phyloP scores from a whole-genome alignment of 768 basidiomycete genomes.

The Melanogaster broomeanus region DNA sequence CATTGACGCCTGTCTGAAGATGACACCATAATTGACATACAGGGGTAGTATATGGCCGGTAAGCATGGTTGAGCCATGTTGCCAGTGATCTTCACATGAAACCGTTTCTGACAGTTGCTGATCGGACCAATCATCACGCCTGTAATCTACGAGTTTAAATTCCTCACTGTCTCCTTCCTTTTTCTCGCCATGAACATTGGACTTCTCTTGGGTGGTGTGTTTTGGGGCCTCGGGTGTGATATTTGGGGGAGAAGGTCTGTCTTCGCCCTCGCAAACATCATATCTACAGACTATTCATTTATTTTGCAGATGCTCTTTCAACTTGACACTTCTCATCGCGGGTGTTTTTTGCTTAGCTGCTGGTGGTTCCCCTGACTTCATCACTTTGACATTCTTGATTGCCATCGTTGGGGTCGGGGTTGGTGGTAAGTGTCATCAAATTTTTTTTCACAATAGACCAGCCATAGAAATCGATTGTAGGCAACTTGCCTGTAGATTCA shows the following conservation, averaged over 20 bases:
- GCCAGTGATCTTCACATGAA: background rate
- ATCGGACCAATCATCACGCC: constrained; percentile 49
- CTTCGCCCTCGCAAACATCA: background rate
- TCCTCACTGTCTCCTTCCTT: constrained; percentile 47
- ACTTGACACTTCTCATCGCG: constrained; percentile 54
- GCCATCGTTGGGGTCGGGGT: constrained; percentile 49
- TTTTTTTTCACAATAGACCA: background rate
- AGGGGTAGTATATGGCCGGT: constrained; percentile 43
- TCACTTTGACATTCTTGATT: constrained; percentile 48
- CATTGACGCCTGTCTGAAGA: background rate
- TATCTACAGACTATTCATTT: background rate
- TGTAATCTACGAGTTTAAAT: constrained; percentile 50
- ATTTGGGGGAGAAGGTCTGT: constrained; percentile 50
- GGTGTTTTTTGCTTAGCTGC: constrained; percentile 54
- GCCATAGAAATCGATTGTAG: constrained; percentile 11
- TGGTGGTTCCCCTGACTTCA: constrained; percentile 47
- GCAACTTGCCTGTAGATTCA: constrained; percentile 59
- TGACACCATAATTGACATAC: background rate
- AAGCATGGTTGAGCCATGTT: constrained; percentile 4
- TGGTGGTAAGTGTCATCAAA: constrained; percentile 36
- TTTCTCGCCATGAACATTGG: constrained; percentile 55
- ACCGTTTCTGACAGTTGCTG: constrained; percentile 29
- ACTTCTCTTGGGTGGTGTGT: constrained; percentile 48
- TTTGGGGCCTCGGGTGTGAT: constrained; percentile 52
- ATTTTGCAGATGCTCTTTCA: constrained; percentile 47